These are phyloP conservation scores for Chloromonas sp. DNA, from an alignment of 163 green algal species.

Conservation along the genomic window DNA sequence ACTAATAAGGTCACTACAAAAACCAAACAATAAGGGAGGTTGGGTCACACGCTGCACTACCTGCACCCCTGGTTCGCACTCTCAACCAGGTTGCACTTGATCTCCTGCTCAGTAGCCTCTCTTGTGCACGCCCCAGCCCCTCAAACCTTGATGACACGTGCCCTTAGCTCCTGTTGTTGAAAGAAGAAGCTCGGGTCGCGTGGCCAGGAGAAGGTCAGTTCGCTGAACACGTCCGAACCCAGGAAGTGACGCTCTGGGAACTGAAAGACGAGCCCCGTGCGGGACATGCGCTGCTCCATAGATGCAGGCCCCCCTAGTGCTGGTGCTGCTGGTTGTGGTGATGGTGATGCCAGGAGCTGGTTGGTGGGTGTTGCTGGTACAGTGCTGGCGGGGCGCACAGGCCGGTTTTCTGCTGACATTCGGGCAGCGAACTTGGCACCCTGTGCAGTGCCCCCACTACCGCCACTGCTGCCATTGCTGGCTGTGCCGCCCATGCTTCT, in stretches of 20 bases:
- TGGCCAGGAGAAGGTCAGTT: slow-evolving; percentile 85
- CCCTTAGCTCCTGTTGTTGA: slow-evolving; percentile 31
- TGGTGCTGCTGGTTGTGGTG: background rate
- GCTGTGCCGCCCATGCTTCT: too few species aligned
- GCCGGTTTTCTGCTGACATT: background rate
- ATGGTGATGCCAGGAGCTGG: background rate
- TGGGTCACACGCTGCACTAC: too few species aligned
- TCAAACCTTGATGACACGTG: slow-evolving; percentile 39
- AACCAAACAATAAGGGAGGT: too few species aligned
- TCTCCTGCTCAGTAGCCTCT: too few species aligned
- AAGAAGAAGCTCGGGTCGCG: slow-evolving; percentile 26
- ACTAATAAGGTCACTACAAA: too few species aligned
- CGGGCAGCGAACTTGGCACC: background rate
- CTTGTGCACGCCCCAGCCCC: too few species aligned
- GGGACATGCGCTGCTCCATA: slow-evolving; percentile 44
- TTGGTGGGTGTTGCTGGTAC: background rate
- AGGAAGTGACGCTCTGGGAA: slow-evolving; percentile 95
- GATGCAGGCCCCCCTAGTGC: background rate
- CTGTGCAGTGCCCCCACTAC: background rate
- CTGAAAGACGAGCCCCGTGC: slow-evolving; percentile 83
- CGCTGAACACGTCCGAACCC: slow-evolving; percentile 59
- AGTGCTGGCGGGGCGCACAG: background rate
- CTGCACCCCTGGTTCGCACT: too few species aligned
- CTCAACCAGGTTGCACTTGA: too few species aligned
- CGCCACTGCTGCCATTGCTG: background rate